Conservation (phyloP, 2,329 filamentous ascomycete species). For the Chalaropsis ovoidea region DNA sequence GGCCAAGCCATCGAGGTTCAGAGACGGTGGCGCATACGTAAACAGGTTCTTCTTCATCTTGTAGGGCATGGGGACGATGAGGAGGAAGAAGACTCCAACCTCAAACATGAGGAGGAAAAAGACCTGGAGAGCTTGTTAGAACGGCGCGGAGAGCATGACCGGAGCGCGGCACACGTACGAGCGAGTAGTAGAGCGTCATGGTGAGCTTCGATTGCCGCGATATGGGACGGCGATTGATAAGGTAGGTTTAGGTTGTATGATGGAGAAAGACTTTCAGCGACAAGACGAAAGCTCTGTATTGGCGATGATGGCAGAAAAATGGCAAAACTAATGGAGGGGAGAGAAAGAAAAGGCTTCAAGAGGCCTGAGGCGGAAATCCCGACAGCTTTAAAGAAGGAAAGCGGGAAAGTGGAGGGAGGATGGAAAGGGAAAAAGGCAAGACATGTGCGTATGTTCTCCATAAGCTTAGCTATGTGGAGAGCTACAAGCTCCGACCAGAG, state of each 20-base stretch:
- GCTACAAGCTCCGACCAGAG: not conserved
- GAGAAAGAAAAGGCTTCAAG: not conserved
- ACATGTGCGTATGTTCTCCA: constrained; percentile 1
- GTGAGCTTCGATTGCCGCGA: constrained; percentile 27
- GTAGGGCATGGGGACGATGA: constrained; percentile 83
- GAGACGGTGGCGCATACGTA: constrained; percentile 39
- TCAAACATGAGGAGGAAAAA: constrained; percentile 73
- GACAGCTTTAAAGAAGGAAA: constrained; percentile 12
- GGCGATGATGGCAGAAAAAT: constrained; percentile 1
- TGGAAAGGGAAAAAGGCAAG: constrained; percentile 11
- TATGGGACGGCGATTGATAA: not conserved
- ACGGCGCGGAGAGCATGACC: not conserved
- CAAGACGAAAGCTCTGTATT: not conserved
- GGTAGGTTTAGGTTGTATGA: not conserved
- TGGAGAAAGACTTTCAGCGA: not conserved
- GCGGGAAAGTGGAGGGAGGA: not conserved
- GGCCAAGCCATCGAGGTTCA: constrained; percentile 1
- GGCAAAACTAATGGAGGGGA: not conserved
- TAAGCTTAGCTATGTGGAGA: constrained; percentile 8
- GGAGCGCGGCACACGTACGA: constrained; percentile 34
- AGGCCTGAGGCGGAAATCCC: constrained; percentile 15
- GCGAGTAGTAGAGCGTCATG: constrained; percentile 51
- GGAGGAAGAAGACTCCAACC: constrained; percentile 70
- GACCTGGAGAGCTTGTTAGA: constrained; percentile 45
- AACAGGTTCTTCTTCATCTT: constrained; percentile 76